These are phyloP conservation scores for Protomyces gravidus DNA, from an alignment of 1,139 yeast genomes.

Conservation along the genomic window DNA sequence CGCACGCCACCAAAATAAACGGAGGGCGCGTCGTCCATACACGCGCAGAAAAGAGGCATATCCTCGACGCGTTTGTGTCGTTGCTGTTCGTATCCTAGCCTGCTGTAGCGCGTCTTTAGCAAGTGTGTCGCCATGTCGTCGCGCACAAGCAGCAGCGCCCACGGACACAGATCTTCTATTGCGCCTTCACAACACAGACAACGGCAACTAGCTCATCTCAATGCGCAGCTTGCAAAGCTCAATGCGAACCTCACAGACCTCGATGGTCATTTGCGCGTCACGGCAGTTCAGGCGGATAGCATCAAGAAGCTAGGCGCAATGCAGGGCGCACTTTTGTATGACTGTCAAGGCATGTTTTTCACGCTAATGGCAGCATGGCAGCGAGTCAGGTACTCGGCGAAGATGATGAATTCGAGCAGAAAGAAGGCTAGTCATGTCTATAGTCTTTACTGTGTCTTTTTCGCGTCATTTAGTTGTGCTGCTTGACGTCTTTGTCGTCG, in stretches of 20 bases:
- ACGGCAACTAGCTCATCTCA: conserved; percentile 57
- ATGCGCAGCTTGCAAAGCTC: conserved; percentile 59
- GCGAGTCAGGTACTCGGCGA: conserved; percentile 55
- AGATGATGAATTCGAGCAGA: conserved; percentile 8
- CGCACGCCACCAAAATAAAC: too few relatives aligned
- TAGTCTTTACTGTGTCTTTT: neutral
- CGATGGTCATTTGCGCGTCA: conserved; percentile 52
- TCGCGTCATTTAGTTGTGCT: neutral
- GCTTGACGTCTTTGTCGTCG: neutral
- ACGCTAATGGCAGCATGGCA: too few relatives aligned
- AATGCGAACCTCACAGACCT: conserved; percentile 58
- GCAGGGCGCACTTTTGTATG: conserved; percentile 52
- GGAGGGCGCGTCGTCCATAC: too few relatives aligned
- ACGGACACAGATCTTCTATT: conserved; percentile 9
- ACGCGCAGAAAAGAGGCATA: too few relatives aligned
- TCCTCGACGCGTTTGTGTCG: too few relatives aligned
- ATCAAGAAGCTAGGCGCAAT: conserved; percentile 56
- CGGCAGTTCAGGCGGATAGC: conserved; percentile 54
- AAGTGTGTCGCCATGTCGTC: too few relatives aligned
- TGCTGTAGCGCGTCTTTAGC: too few relatives aligned
- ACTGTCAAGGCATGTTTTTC: neutral
- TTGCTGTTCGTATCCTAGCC: too few relatives aligned
- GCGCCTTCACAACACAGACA: conserved; percentile 40
- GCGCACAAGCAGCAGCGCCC: neutral
- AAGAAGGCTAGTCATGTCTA: neutral